phyloP scores from a whole-genome alignment of 805 yeast genomes.

The Ogataea paradorogensis region DNA sequence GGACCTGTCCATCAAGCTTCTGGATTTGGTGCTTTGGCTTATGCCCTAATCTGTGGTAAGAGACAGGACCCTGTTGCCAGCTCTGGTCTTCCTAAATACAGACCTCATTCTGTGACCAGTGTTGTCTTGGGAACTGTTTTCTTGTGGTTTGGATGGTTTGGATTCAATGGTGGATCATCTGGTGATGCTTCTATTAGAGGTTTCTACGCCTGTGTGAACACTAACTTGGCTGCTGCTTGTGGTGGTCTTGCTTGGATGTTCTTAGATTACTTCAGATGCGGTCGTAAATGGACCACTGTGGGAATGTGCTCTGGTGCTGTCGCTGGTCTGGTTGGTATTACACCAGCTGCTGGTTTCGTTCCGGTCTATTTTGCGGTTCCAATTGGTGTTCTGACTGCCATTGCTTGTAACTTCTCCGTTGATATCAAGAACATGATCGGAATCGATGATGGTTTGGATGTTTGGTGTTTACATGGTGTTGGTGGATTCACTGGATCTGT shows the following conservation, averaged over 20 bases:
- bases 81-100: conserved; percentile 77
- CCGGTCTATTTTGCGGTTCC: conserved; percentile 87
- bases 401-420: conserved; percentile 81
- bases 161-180: conserved; percentile 97
- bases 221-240: conserved; percentile 88
- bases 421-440: conserved; percentile 68
- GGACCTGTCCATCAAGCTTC: conserved; percentile 96
- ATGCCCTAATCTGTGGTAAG: conserved; percentile 88
- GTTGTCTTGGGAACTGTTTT: conserved; percentile 91
- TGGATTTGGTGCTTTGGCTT: conserved; percentile 93
- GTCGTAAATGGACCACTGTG: conserved; percentile 87
- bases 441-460: conserved; percentile 95
- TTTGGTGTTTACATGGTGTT: conserved; percentile 88
- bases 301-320: conserved; percentile 94
- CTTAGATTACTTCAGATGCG: conserved; percentile 81
- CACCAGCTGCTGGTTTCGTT: conserved; percentile 96
- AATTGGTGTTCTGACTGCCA: conserved; percentile 75
- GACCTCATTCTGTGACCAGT: conserved; percentile 89
- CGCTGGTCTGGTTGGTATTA: conserved; percentile 91
- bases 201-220: conserved; percentile 89
- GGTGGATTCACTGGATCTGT: conserved; percentile 87
- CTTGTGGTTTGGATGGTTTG: conserved; percentile 99
- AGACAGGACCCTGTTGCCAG: conserved; percentile 78
- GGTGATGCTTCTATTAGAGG: conserved; percentile 92
- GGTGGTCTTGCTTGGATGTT: conserved; percentile 96